Evolutionary conservation across 495 filamentous ascomycete species (phyloP), one percentile per base, ranked within the genome.

Genomic region (Sphaerosporella brunnea): DNA sequence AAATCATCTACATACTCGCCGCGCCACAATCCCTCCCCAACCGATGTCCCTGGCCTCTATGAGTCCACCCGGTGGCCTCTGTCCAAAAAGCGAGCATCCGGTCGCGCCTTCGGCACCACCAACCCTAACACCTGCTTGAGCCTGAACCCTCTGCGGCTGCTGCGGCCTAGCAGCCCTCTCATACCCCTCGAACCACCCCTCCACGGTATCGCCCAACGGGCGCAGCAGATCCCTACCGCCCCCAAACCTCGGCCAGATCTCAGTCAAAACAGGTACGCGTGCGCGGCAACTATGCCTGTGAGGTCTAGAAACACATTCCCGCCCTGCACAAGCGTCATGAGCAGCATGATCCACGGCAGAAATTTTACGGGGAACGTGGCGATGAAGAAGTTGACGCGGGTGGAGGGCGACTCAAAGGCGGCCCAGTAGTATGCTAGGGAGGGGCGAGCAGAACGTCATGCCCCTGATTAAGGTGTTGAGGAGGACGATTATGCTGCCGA

Each of bases 361-460:
- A 56, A 61, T 20, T 56, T 60, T 10, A 60, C 51, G 21, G 57
- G 58, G 28, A 61, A 60, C 15, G 38, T 53, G 13, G 49, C 50
- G 15, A 61, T 51, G 36, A 61, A 60, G 51, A 61, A 60, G 37
- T 44, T 19, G 49, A 53, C 34, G 21, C 48, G 18, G 23, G 42
- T 19, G 44, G 38, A n/a, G 13, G 51, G 47, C 11, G 45, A 28
- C 36, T 56, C 53, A 15, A 60, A 50, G 2, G 58, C 50, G n/a
- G 53, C 47, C 47, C 51, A 60, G 35, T 61, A 61, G 36, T 61
- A 61, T 15, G 57, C 51, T 16, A 60, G 50, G 16, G 58, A 61
- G 45, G 30, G 58, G 53, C 28, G 47, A 24, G 28, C 47, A 51
- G 45, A 61, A 60, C 36, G 54, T 52, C 32, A 53, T 47, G 20